phyloP scores from a whole-genome alignment of 768 basidiomycete species.

The Pulveroboletus ravenelii region DNA sequence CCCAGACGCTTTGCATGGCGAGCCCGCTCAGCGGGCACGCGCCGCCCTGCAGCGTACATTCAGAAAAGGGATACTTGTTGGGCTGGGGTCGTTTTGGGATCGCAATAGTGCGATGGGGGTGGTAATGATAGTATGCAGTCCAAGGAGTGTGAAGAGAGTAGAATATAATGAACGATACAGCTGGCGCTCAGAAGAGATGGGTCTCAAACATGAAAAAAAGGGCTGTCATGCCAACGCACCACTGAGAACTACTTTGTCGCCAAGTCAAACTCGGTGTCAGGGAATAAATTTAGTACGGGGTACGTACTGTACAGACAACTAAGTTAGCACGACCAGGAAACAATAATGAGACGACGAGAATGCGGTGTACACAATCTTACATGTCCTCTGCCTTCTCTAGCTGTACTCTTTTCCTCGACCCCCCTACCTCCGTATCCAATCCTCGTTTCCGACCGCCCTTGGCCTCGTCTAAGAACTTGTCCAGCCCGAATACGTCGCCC shows the following conservation, averaged over 20 bases:
- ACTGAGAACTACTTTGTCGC: not conserved
- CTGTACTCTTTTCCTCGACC: constrained; percentile 66
- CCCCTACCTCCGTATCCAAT: constrained; percentile 68
- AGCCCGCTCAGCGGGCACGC: constrained; percentile 31
- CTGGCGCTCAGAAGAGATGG: no score
- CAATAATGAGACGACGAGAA: not conserved
- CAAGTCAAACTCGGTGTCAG: no score
- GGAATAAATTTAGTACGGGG: not conserved
- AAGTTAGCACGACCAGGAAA: not conserved
- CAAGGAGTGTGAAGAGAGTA: constrained; percentile 19
- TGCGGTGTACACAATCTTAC: constrained; percentile 19
- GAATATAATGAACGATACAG: not conserved
- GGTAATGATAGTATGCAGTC: not conserved
- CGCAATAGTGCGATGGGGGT: not conserved
- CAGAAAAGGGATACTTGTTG: not conserved
- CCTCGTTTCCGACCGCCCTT: constrained; percentile 93
- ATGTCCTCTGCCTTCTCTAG: constrained; percentile 55
- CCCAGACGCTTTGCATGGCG: constrained; percentile 31
- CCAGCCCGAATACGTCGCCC: constrained; percentile 93
- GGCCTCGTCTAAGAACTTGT: constrained; percentile 96
- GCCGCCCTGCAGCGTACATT: constrained; percentile 26
- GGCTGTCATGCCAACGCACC: constrained; percentile 19
- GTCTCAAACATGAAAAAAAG: not conserved
- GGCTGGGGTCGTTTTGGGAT: not conserved
- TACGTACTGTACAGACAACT: not conserved